A percentile compares a stretch with the other conserved stretches of the same genome.
Conservation (phyloP, 352 stramenopile species). For the Globisporangium nunn region DNA sequence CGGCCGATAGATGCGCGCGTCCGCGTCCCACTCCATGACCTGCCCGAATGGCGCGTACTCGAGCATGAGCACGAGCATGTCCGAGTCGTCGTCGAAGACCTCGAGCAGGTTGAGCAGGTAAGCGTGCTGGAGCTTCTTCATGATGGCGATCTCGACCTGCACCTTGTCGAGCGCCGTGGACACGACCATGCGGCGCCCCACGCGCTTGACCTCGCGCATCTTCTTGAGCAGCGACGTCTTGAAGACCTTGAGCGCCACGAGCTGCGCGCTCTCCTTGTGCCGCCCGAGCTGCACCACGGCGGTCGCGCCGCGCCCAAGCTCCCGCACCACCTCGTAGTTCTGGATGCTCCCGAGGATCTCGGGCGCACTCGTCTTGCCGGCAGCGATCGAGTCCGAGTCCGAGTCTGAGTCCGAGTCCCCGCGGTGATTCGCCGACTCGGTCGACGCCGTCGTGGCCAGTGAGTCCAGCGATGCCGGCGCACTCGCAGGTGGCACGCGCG, state of each 20-base stretch:
- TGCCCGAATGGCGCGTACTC: conserved; percentile 78
- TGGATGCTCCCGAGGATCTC: conserved; percentile 33
- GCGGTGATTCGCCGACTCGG: conserved; percentile 21
- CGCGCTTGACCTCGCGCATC: conserved; percentile 81
- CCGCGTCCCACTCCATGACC: conserved; percentile 80
- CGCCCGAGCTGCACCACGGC: conserved; percentile 74
- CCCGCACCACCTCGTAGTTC: conserved; percentile 77
- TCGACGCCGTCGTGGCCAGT: conserved; percentile 26
- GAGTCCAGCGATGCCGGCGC: conserved; percentile 25
- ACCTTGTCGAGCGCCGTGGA: conserved; percentile 84
- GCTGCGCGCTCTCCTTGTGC: conserved; percentile 37
- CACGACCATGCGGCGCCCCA: conserved; percentile 76
- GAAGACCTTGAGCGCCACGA: conserved; percentile 82
- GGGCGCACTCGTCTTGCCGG: not conserved
- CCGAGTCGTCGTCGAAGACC: conserved; percentile 77
- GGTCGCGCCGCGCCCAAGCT: conserved; percentile 73
- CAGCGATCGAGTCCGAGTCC: not conserved
- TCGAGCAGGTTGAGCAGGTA: conserved; percentile 78
- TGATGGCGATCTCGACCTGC: conserved; percentile 85
- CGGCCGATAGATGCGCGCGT: conserved; percentile 43
- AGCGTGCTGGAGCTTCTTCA: conserved; percentile 81
- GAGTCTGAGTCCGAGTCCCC: conserved; percentile 4
- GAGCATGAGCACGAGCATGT: conserved; percentile 81
- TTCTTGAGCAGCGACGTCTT: conserved; percentile 83
- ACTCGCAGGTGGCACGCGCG: not conserved